Percentiles rank a stretch among this genome's conserved stretches.
Evolutionary conservation across 1,284 basidiomycete genomes (phyloP).

Genomic region (Heliocybe sulcata): DNA sequence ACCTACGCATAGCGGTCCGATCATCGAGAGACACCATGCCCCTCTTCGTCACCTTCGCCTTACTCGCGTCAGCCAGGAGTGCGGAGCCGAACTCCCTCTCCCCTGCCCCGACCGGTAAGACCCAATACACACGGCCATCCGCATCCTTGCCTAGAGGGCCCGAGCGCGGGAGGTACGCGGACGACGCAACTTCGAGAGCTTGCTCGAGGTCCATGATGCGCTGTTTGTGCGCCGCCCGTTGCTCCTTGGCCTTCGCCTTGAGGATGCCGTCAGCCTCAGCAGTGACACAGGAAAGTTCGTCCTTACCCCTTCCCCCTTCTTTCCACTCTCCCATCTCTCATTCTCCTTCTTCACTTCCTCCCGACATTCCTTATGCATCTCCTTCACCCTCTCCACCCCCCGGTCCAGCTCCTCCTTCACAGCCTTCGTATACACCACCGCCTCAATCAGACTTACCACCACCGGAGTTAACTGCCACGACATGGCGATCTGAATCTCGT

Average conservation of each 20-base stretch:
- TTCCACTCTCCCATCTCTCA: slow-evolving; percentile 34
- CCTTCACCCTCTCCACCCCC: slow-evolving; percentile 45
- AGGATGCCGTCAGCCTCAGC: background rate
- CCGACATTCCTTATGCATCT: slow-evolving; percentile 38
- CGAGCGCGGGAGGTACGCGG: slow-evolving; percentile 33
- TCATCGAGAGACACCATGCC: slow-evolving; percentile 7
- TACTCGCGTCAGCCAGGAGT: slow-evolving; percentile 24
- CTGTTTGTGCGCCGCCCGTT: slow-evolving; percentile 28
- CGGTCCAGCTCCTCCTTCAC: slow-evolving; percentile 54
- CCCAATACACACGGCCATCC: slow-evolving; percentile 48
- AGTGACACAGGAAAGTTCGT: background rate
- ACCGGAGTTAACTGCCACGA: slow-evolving; percentile 63
- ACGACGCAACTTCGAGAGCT: slow-evolving; percentile 28
- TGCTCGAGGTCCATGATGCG: slow-evolving; percentile 31
- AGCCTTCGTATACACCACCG: slow-evolving; percentile 33
- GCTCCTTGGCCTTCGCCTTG: slow-evolving; percentile 7
- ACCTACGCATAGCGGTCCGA: slow-evolving; percentile 38
- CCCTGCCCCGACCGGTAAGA: slow-evolving; percentile 36
- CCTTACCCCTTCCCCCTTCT: slow-evolving; percentile 9
- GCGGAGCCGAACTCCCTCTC: slow-evolving; percentile 40
- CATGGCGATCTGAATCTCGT: slow-evolving; percentile 27
- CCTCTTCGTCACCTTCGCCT: slow-evolving; percentile 19
- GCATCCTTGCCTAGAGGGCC: slow-evolving; percentile 40
- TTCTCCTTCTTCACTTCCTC: slow-evolving; percentile 40
- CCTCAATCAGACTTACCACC: slow-evolving; percentile 48